Conservation (phyloP, 176 grass and related monocot genomes). For the Carex cristatella region DNA sequence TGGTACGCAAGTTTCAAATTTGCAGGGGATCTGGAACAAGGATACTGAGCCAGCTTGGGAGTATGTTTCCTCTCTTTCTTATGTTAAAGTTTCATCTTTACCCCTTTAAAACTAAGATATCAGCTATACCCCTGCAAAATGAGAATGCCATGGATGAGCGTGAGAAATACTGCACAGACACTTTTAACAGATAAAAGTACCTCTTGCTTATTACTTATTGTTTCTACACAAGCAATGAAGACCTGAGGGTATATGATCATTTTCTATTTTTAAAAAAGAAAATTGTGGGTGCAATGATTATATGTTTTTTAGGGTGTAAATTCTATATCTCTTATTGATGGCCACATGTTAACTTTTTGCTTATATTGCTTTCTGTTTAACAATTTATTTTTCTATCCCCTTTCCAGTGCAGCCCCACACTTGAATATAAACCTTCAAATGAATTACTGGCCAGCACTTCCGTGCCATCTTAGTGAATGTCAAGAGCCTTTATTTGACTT, state of each 20-base stretch:
- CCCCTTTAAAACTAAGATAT: neutral
- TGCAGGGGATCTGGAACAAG: conserved; percentile 94
- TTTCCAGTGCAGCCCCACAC: conserved; percentile 73
- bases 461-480: conserved; percentile 77
- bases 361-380: conserved; percentile 5
- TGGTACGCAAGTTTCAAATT: conserved; percentile 74
- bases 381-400: conserved; percentile 28
- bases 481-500: conserved; percentile 84
- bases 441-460: conserved; percentile 88
- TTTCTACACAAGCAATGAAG: neutral
- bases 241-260: neutral
- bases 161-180: neutral
- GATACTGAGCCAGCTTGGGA: conserved; percentile 58
- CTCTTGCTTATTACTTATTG: neutral
- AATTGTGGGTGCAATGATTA: neutral
- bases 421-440: conserved; percentile 83
- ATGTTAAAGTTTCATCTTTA: neutral
- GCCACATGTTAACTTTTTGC: neutral
- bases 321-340: neutral
- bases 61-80: conserved; percentile 38
- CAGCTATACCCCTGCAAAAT: neutral
- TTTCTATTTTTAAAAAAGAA: neutral
- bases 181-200: neutral
- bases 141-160: neutral
- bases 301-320: neutral